Percentiles rank a stretch among this genome's conserved stretches.
phyloP scores from a whole-genome alignment of 768 basidiomycete species.

The Hortiboletus campestris region DNA sequence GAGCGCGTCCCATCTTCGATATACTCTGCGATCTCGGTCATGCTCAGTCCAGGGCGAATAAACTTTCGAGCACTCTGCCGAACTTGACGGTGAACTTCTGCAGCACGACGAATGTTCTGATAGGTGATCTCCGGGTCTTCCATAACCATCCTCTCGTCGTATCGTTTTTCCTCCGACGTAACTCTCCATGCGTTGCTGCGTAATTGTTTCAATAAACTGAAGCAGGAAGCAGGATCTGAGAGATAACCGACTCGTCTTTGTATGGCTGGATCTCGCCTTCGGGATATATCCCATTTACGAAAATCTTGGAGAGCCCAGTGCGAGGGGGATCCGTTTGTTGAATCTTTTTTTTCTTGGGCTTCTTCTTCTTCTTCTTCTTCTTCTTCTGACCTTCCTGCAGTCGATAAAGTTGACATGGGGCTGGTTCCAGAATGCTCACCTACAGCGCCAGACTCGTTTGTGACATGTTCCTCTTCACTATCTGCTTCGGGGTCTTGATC shows the following conservation, averaged over 20 bases:
- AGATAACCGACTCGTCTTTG: conserved; percentile 75
- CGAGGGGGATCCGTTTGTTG: conserved; percentile 92
- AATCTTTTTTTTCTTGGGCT: conserved; percentile 78
- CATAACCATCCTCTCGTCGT: conserved; percentile 72
- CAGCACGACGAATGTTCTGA: conserved; percentile 83
- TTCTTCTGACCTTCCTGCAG: conserved; percentile 56
- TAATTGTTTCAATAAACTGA: background rate
- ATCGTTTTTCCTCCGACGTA: conserved; percentile 87
- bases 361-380: conserved; percentile 97
- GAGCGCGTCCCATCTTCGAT: conserved; percentile 93
- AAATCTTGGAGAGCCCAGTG: conserved; percentile 85
- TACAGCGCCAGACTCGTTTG: conserved; percentile 20
- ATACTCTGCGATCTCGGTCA: conserved; percentile 90
- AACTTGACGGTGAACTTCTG: conserved; percentile 95
- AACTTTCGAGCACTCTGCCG: conserved; percentile 74
- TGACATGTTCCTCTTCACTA: conserved; percentile 34
- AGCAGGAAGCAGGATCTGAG: background rate
- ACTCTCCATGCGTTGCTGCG: conserved; percentile 84
- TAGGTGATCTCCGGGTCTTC: conserved; percentile 86
- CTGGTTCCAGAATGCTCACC: conserved; percentile 24
- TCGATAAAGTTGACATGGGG: background rate
- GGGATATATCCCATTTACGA: conserved; percentile 81
- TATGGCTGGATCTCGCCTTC: conserved; percentile 92
- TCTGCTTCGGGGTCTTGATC: conserved; percentile 29
- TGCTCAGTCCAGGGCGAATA: conserved; percentile 90